Base-by-base conservation (phyloP, 2,329 filamentous ascomycete species). In the Cucurbitaria berberidis region DNA sequence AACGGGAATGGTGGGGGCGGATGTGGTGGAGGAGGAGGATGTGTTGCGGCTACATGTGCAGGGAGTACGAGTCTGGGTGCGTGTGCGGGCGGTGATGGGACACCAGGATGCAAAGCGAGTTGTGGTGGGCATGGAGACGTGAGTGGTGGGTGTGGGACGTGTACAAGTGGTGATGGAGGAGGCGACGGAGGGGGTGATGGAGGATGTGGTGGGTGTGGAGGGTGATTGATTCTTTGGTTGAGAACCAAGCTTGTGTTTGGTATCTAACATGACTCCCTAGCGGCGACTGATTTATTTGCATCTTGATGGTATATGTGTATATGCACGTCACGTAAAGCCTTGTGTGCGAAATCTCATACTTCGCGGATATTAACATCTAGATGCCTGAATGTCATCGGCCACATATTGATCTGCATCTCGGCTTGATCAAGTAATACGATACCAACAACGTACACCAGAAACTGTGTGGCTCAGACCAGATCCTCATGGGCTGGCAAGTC, bases 101-200 rank as follows among this genome's bases (percentile, higher is more conserved):
- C 54, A 41, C 56, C 58, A 10, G 50, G 69, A 51, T 74, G 72
- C 45, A 64, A 58, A 16, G 59, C 53, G 16, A 60, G 60, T 39
- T 66, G 64, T 58, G 65, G 61, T 16, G 63, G 60, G 16, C 43
- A 55, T 44, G 68, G 69, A 7, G 61, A 65, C 47, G 73, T 64
- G 18, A 74, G 68, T 24, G 80, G 76, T 1, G 78, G 76, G 9
- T 80, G 79, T 54, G 76, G 77, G 15, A 77, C 74, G 18, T 67
- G 74, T 29, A 79, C 72, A 46, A 70, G 74, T 26, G 74, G 74
- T 38, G 73, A 75, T 2, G 77, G 76, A 2, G 73, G 78, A 0
- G 80, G 91, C 89, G 75, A 91, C 80, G 62, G 84, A 80, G 27
- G 76, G 76, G 60, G 82, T 82, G 49, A 81, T 78, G 64, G 84